These are phyloP conservation scores for Fraxinus pennsylvanica DNA, from an alignment of 257 asterid genomes.

Conservation along the genomic window DNA sequence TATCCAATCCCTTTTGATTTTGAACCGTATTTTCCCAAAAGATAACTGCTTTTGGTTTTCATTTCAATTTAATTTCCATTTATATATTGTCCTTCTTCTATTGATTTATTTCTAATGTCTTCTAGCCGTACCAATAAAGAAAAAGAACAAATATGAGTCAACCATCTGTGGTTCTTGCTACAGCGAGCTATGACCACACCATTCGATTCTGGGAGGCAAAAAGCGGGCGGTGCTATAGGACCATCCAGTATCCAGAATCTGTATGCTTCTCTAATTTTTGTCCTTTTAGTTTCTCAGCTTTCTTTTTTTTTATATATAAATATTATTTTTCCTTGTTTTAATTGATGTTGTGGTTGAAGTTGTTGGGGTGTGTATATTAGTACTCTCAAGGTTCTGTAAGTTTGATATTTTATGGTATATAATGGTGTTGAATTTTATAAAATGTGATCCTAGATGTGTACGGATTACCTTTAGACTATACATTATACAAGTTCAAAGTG, in stretches of 20 bases:
- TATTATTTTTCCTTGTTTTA: not conserved
- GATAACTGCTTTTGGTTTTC: not conserved
- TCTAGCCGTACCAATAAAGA: not conserved
- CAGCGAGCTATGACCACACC: constrained; percentile 98
- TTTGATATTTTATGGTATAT: not conserved
- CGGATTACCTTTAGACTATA: not conserved
- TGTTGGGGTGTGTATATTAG: not conserved
- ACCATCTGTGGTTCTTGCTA: constrained; percentile 92
- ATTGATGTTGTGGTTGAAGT: not conserved
- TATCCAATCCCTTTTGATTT: not conserved
- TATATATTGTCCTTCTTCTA: too few species aligned
- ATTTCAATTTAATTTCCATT: not conserved
- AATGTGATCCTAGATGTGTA: not conserved
- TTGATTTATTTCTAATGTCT: not conserved
- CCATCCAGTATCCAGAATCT: constrained; percentile 94
- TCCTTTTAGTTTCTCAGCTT: not conserved
- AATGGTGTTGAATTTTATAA: not conserved
- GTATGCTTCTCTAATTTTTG: constrained; percentile 37
- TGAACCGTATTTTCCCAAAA: not conserved
- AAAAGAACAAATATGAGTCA: constrained; percentile 54
- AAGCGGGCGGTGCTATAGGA: constrained; percentile 86
- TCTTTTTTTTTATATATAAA: too few species aligned
- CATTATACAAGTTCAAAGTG: not conserved
- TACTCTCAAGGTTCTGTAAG: not conserved
- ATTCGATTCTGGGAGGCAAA: constrained; percentile 97